Base-by-base conservation (phyloP, 1,284 basidiomycete genomes). In the Melampsora abietis-canadensis region DNA sequence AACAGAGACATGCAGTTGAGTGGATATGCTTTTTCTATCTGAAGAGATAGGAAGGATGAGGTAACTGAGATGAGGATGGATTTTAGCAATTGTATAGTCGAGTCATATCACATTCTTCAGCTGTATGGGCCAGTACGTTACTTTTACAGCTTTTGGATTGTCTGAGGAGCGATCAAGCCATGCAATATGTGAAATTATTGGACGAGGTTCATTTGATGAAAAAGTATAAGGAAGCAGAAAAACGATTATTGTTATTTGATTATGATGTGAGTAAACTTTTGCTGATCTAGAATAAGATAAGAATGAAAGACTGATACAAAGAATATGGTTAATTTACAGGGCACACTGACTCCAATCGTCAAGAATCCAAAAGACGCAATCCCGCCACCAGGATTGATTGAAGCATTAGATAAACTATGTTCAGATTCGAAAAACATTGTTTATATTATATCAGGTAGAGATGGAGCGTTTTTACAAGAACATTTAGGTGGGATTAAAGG, bases 361-460 rank as follows among this genome's bases (percentile, higher is more conserved):
- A 96, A 94, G 84, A 88, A 89, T 15, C 95, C 96, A 0, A 89
- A 89, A 61, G 90, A 90, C 84, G 95, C 96, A 1, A 84, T 90
- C 8, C 95, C 95, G 0, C 90, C 92, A 0, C 82, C 86, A 17
- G 85, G 87, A 30, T 89, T 95, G 19, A 87, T 95, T 31, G 84
- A 86, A 60, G 91, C 91, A 0, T 88, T 98, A 76, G 83, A 87
- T 63, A 83, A 85, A 72, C 87, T 98, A 44, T 85, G 89, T 1
- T 84, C 85, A 14, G 94, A 98, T 82, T 89, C 91, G 61, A 85
- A 85, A 79, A 98, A 98, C 82, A 80, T 97, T 54, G 92, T 98
- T 74, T 98, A 93, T 85, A 92, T 98, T 82, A 97, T 98, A 81
- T 96, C 93, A 0, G 95, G 95, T 4, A 90, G 96, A n/a, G 95